Conservation (phyloP, 2,329 filamentous ascomycete genomes). For the Aureobasidium pullulans region DNA sequence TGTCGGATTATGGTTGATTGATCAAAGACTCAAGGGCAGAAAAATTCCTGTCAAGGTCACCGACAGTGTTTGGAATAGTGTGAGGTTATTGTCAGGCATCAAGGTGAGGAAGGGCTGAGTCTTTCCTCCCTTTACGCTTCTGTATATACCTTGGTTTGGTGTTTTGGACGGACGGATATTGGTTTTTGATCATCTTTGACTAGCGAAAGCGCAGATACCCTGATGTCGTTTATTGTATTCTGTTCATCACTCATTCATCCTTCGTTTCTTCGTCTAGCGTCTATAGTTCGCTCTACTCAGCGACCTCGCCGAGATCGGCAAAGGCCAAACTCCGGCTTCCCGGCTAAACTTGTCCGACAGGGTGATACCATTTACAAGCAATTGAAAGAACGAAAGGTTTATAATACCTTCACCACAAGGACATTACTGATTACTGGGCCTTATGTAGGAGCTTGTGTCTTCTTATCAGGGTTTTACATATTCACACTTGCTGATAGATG, state of each 20-base stretch:
- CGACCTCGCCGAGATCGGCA: too few relatives aligned
- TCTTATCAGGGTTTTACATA: too few relatives aligned
- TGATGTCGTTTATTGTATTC: background rate
- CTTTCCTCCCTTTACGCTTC: background rate
- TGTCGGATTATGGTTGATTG: slow-evolving; percentile 74
- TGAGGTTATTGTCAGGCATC: slow-evolving; percentile 36
- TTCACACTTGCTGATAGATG: too few relatives aligned
- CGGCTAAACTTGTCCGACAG: too few relatives aligned
- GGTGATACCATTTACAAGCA: too few relatives aligned
- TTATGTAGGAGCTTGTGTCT: too few relatives aligned
- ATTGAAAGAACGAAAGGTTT: too few relatives aligned
- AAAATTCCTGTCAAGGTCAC: slow-evolving; percentile 66
- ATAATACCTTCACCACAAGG: too few relatives aligned
- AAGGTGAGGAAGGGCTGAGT: slow-evolving; percentile 20
- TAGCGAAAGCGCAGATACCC: slow-evolving; percentile 4
- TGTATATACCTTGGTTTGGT: background rate
- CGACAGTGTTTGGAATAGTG: slow-evolving; percentile 71
- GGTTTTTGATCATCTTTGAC: background rate
- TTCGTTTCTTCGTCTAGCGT: background rate
- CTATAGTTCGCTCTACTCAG: background rate
- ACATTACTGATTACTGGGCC: too few relatives aligned
- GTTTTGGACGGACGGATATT: background rate
- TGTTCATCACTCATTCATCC: too few relatives aligned
- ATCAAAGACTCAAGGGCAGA: slow-evolving; percentile 69
- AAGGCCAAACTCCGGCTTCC: too few relatives aligned